Percentiles rank a stretch among this genome's conserved stretches.
phyloP scores from a whole-genome alignment of 495 filamentous ascomycete genomes.

The Podospora pseudopauciseta region DNA sequence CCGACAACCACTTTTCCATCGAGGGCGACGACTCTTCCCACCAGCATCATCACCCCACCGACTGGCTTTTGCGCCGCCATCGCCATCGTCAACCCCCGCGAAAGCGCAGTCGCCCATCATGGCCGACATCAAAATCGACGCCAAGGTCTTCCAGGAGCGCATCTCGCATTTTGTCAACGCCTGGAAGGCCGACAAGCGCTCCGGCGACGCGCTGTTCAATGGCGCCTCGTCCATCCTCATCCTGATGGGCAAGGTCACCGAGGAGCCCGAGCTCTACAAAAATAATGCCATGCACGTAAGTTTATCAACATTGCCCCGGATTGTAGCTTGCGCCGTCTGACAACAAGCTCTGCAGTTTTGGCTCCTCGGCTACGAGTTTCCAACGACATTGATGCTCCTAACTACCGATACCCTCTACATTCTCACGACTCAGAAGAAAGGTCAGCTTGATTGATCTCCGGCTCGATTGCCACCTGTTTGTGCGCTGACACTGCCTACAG shows the following conservation, averaged over 20 bases:
- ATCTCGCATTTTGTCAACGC: slow-evolving; percentile 76
- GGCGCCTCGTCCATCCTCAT: slow-evolving; percentile 83
- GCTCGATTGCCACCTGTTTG: neutral
- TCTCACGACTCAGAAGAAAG: slow-evolving; percentile 96
- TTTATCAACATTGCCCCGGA: slow-evolving; percentile 17
- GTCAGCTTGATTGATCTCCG: slow-evolving; percentile 39
- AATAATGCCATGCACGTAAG: slow-evolving; percentile 92
- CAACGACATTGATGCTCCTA: slow-evolving; percentile 87
- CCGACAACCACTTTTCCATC: slow-evolving; percentile 7
- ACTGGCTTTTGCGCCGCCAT: slow-evolving; percentile 22
- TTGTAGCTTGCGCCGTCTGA: neutral
- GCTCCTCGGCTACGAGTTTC: slow-evolving; percentile 98
- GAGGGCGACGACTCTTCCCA: neutral
- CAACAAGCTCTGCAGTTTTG: slow-evolving; percentile 66
- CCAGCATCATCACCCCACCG: slow-evolving; percentile 16
- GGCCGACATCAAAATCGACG: slow-evolving; percentile 81
- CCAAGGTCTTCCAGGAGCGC: slow-evolving; percentile 85
- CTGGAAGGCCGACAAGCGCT: slow-evolving; percentile 94
- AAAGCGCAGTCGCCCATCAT: slow-evolving; percentile 40
- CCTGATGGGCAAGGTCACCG: slow-evolving; percentile 91
- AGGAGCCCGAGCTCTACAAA: slow-evolving; percentile 79
- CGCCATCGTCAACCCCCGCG: slow-evolving; percentile 29
- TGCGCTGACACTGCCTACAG: slow-evolving; percentile 45
- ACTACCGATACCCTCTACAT: slow-evolving; percentile 84
- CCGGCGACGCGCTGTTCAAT: slow-evolving; percentile 72